These are phyloP conservation scores for Entamoeba dispar DNA, from an alignment of 208 protist genomes.

Conservation along the genomic window DNA sequence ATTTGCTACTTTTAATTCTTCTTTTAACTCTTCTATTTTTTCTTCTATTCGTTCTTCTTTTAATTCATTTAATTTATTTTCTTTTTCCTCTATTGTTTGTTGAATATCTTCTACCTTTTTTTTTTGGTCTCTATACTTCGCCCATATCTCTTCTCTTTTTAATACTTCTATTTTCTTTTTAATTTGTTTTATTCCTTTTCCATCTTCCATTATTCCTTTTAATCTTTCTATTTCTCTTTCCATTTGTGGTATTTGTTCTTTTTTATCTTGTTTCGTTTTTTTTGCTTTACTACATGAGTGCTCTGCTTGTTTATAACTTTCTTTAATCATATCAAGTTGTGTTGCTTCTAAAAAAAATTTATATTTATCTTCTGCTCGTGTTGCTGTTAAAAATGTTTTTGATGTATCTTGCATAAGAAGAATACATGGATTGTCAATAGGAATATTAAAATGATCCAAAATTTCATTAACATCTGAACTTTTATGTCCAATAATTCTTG, in stretches of 20 bases:
- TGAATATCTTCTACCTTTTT: neutral
- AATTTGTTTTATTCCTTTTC: neutral
- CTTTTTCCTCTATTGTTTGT: neutral
- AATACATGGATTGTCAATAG: conserved; percentile 1
- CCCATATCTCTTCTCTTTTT: neutral
- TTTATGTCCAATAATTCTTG: neutral
- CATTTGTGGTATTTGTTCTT: neutral
- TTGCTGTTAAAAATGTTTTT: neutral
- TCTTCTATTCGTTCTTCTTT: neutral
- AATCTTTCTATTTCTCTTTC: neutral
- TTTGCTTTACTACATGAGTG: neutral
- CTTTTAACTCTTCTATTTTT: neutral
- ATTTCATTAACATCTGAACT: neutral
- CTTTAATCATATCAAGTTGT: neutral
- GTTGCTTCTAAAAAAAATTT: neutral
- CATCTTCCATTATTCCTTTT: neutral
- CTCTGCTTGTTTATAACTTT: neutral
- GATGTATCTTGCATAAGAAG: neutral
- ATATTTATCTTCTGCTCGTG: neutral
- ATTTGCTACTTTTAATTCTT: neutral
- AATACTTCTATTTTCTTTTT: neutral
- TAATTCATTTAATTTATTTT: neutral
- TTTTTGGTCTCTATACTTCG: neutral
- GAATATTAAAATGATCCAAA: neutral
- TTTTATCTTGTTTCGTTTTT: neutral